Evolutionary conservation across 192 early-diverging fungal species (phyloP).

Genomic region (Spizellomyces sp.): DNA sequence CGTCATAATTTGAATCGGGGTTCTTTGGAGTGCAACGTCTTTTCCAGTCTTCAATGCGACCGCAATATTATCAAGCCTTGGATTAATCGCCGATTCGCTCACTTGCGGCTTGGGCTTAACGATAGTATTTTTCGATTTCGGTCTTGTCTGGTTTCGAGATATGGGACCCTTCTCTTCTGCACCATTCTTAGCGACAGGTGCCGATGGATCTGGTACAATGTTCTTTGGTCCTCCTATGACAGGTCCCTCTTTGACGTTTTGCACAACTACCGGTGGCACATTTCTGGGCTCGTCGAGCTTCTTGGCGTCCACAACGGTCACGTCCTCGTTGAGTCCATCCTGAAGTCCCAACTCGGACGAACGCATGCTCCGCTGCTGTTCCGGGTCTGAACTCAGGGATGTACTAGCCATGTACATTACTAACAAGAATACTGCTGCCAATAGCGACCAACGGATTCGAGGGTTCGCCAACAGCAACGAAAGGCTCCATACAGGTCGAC

Average conservation of each 20-base stretch:
- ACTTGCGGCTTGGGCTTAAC: neutral
- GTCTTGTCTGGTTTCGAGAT: neutral
- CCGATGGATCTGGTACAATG: too few species aligned
- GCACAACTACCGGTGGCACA: neutral
- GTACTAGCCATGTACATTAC: neutral
- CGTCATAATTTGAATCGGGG: constrained; percentile 53
- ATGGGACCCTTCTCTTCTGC: neutral
- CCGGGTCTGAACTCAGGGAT: neutral
- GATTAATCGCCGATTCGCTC: neutral
- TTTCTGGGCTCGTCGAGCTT: too few species aligned
- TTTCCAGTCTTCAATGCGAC: constrained; percentile 56
- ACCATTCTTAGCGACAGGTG: too few species aligned
- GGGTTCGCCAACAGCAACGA: constrained; percentile 4
- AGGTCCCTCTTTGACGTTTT: neutral
- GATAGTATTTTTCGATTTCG: neutral
- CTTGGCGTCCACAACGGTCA: neutral
- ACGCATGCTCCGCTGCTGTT: neutral
- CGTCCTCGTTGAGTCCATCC: too few species aligned
- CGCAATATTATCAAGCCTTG: constrained; percentile 38
- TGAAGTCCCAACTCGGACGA: neutral
- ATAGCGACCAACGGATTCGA: neutral
- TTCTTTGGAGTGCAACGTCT: constrained; percentile 47
- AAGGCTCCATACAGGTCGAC: neutral
- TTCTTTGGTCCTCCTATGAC: neutral
- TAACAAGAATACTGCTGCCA: constrained; percentile 1